A percentile compares a stretch with the other conserved stretches of the same genome.
Conservation (phyloP, 257 asterid species). For the Nicotiana attenuata region DNA sequence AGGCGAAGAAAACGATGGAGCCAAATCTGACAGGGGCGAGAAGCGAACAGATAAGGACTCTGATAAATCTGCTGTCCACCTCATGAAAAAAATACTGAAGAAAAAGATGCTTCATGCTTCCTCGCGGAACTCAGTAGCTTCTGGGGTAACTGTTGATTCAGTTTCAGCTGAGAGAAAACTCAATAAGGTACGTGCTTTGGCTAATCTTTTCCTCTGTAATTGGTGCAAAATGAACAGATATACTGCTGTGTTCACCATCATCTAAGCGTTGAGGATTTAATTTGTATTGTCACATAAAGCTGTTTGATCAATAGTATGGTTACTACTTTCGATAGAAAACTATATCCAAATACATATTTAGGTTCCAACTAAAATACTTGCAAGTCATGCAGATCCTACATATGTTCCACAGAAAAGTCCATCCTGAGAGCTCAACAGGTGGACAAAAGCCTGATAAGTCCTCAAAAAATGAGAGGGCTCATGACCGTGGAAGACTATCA, state of each 20-base stretch:
- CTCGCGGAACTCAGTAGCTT: conserved; percentile 30
- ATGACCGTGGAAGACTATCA: conserved; percentile 28
- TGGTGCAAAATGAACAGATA: not conserved
- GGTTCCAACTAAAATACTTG: not conserved
- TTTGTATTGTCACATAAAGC: not conserved
- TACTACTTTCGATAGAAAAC: not conserved
- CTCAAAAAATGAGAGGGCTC: conserved; percentile 36
- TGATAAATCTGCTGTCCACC: conserved; percentile 59
- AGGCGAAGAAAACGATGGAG: conserved; percentile 50
- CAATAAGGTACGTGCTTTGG: conserved; percentile 42
- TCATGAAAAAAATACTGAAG: conserved; percentile 70
- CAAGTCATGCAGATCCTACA: conserved; percentile 65
- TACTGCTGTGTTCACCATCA: not conserved
- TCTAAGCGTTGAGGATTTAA: not conserved
- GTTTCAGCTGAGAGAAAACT: conserved; percentile 61
- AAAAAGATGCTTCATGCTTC: conserved; percentile 41
- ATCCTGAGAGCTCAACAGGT: conserved; percentile 64
- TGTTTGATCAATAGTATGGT: not conserved
- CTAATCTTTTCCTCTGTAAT: not conserved
- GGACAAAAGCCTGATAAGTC: conserved; percentile 29
- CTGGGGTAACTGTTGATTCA: conserved; percentile 44
- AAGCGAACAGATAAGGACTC: conserved; percentile 54
- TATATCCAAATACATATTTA: not conserved
- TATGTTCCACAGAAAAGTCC: conserved; percentile 87
- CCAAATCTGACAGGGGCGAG: conserved; percentile 42